Evolutionary conservation across 1,284 basidiomycete genomes (phyloP), one percentile per base, ranked within the genome.

Genomic region (Tilletiaria anomala): DNA sequence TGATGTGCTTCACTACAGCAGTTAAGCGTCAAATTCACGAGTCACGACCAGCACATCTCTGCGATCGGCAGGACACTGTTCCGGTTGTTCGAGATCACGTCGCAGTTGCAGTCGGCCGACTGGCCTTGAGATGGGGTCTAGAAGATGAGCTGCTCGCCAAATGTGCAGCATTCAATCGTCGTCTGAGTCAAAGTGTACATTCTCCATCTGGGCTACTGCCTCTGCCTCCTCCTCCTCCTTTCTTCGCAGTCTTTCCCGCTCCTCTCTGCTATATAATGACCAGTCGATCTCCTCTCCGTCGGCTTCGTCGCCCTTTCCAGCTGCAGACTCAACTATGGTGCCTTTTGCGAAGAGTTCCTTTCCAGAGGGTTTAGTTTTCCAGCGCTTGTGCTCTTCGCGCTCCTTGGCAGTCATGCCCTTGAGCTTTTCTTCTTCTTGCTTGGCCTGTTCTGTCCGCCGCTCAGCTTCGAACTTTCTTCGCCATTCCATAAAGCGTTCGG

Each of bases 371-470:
- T 89, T 76, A 43, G 71, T 73, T 19, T 67, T 72, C 16, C 76
- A 68, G 58, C 74, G 78, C 68, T 78, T 84, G 66, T 73, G 78
- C 62, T 96, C 91, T 68, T 96, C 89, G 43, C 82, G 74, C 69
- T 96, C 91, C 65, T 83, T 91, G 3, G 79, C 70, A 12, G 79
- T 76, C 32, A 35, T 31, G 6, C 72, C 76, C 59, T 78, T 83
- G 40, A 89, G 67, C 59, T 75, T 78, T 48, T 91, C 88, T 21
- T 86, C 86, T 45, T 93, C 86, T 45, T 81, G 80, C 49, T 73
- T 73, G 11, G 72, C 71, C 56, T 76, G 78, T 66, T 73, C 78
- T 19, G 44, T 48, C 3, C 40, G 44, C 37, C 44, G 49, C 43
- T 63, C 51, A 19, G 40, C 37, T 23, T 63, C 78, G 58, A 91